A percentile compares a stretch with the other conserved stretches of the same genome.
Evolutionary conservation across 306 rosid species (phyloP).

Genomic region (Prunus salicina): DNA sequence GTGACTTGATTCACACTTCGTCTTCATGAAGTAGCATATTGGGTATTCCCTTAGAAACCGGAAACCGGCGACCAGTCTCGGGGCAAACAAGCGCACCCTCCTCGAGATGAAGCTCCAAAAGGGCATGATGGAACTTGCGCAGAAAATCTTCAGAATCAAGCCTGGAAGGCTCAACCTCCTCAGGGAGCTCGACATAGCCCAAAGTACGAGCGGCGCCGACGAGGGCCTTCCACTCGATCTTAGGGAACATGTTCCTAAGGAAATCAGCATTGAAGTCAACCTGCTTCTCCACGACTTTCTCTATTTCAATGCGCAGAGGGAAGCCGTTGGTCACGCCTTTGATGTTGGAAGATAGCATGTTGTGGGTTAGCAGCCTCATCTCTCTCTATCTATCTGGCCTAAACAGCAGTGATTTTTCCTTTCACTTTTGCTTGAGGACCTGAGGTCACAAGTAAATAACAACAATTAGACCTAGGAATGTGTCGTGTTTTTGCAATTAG

Average conservation of each 20-base stretch:
- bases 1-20: conserved; percentile 57
- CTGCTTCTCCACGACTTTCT: conserved; percentile 61
- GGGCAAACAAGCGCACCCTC: conserved; percentile 89
- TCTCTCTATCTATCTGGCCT: not conserved
- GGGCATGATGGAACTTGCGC: conserved; percentile 77
- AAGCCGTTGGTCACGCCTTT: conserved; percentile 81
- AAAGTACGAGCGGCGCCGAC: conserved; percentile 52
- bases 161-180: conserved; percentile 60
- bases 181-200: conserved; percentile 79
- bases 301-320: conserved; percentile 72
- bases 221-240: conserved; percentile 81
- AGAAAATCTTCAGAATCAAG: conserved; percentile 76
- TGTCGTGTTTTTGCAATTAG: not conserved
- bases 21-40: conserved; percentile 94
- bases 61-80: conserved; percentile 72
- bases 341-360: conserved; percentile 87
- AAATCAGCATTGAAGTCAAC: conserved; percentile 66
- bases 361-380: conserved; percentile 88
- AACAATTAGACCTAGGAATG: not conserved
- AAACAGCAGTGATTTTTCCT: not conserved
- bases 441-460: not conserved
- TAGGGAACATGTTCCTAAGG: conserved; percentile 66
- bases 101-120: conserved; percentile 87
- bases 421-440: not conserved
- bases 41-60: conserved; percentile 78